Conservation (phyloP, 805 yeast genomes). For the Metschnikowia kofuensis region DNA sequence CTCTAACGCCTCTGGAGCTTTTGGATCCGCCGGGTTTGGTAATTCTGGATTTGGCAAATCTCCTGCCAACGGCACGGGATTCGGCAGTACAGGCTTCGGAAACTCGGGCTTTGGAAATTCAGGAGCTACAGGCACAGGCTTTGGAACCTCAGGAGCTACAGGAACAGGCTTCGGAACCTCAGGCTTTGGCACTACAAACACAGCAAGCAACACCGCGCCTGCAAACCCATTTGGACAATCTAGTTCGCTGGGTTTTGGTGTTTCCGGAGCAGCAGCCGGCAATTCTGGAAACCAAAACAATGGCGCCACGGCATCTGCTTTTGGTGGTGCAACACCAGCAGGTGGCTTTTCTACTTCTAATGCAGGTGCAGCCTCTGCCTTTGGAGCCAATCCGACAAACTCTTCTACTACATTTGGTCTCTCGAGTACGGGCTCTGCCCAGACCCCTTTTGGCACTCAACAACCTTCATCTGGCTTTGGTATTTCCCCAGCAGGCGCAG, state of each 20-base stretch:
- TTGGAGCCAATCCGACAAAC: background rate
- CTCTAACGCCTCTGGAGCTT: slow-evolving; percentile 2
- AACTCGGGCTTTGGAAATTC: slow-evolving; percentile 6
- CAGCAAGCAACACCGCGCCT: background rate
- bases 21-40: background rate
- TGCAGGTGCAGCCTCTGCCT: background rate
- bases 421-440: slow-evolving; percentile 6
- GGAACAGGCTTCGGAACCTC: slow-evolving; percentile 3
- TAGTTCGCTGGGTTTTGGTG: slow-evolving; percentile 7
- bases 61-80: background rate
- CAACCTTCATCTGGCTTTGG: background rate
- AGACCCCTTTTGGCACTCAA: background rate
- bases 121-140: slow-evolving; percentile 1
- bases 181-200: background rate
- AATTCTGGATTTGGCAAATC: slow-evolving; percentile 4
- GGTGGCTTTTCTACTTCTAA: background rate
- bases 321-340: background rate
- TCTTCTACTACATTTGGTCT: background rate
- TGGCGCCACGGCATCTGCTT: background rate
- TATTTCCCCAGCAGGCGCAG: background rate
- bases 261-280: background rate
- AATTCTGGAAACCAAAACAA: background rate
- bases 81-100: slow-evolving; percentile 12
- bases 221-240: slow-evolving; percentile 5
- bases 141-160: slow-evolving; percentile 1